Percentiles rank a stretch among this genome's conserved stretches.
Evolutionary conservation across 2,329 filamentous ascomycete genomes (phyloP).

Genomic region (Fusarium denticulatum): DNA sequence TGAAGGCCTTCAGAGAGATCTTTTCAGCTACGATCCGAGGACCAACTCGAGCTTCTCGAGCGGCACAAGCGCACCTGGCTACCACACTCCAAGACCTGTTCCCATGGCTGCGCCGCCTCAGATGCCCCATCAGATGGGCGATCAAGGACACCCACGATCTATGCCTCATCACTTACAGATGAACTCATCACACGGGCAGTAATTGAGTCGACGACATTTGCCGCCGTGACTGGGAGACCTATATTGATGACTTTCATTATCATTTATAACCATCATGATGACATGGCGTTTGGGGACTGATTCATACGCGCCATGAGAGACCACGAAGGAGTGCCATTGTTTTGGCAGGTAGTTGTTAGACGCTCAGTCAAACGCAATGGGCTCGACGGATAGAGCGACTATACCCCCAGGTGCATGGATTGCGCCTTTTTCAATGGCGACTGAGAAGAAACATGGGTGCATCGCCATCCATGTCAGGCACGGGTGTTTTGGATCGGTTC

Average conservation of each 20-base stretch:
- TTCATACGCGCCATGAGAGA: slow-evolving; percentile 24
- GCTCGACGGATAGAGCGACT: slow-evolving; percentile 26
- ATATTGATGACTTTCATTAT: slow-evolving; percentile 28
- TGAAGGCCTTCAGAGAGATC: slow-evolving; percentile 59
- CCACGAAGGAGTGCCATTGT: slow-evolving; percentile 20
- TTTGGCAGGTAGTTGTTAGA: slow-evolving; percentile 5
- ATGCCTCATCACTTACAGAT: slow-evolving; percentile 42
- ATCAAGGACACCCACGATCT: slow-evolving; percentile 37
- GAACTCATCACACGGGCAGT: slow-evolving; percentile 34
- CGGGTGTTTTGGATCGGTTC: slow-evolving; percentile 14
- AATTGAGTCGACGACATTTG: background rate
- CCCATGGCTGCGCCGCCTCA: slow-evolving; percentile 40
- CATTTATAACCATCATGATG: slow-evolving; percentile 31
- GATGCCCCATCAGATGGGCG: slow-evolving; percentile 36
- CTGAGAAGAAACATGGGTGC: slow-evolving; percentile 7
- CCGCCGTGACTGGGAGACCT: background rate
- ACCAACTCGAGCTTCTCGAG: slow-evolving; percentile 57
- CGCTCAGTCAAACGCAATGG: slow-evolving; percentile 4
- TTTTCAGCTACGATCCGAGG: slow-evolving; percentile 50
- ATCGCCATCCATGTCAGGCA: slow-evolving; percentile 16
- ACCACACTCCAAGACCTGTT: slow-evolving; percentile 39
- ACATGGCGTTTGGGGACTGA: slow-evolving; percentile 34
- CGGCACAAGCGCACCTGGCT: slow-evolving; percentile 45
- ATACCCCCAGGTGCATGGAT: slow-evolving; percentile 31
- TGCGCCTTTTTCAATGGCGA: slow-evolving; percentile 17